Evolutionary conservation across 345 rosid species (phyloP).

Genomic region (Brassica cretica): DNA sequence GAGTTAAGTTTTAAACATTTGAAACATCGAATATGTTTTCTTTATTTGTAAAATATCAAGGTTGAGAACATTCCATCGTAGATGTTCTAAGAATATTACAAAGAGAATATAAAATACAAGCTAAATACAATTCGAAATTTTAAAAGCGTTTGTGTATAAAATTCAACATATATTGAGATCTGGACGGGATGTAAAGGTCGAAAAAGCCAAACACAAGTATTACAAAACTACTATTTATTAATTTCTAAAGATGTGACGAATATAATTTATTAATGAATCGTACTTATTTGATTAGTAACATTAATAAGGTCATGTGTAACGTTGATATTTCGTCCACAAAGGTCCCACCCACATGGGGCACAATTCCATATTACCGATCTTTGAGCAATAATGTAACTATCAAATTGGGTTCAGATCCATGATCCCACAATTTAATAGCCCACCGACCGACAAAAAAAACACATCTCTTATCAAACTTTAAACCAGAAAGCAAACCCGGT

Average conservation of each 20-base stretch:
- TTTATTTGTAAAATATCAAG: background rate
- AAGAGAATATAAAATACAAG: background rate
- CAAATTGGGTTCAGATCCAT: conserved; percentile 26
- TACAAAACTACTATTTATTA: background rate
- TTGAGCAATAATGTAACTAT: conserved; percentile 27
- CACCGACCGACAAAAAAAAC: conserved; percentile 34
- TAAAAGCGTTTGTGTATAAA: background rate
- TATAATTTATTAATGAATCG: background rate
- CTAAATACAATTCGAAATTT: background rate
- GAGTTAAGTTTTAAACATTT: background rate
- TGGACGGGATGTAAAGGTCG: background rate
- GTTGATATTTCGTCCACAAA: conserved; percentile 10
- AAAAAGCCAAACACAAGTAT: background rate
- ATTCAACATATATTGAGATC: background rate
- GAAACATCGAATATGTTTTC: too few species aligned
- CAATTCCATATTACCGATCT: conserved; percentile 9
- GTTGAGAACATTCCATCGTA: background rate
- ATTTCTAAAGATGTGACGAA: background rate
- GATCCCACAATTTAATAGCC: conserved; percentile 26
- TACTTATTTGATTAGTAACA: conserved; percentile 11
- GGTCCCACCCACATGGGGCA: conserved; percentile 29
- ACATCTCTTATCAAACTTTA: background rate
- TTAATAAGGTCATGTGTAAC: conserved; percentile 20
- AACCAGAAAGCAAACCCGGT: conserved; percentile 25
- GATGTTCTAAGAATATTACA: background rate